Base-by-base conservation (phyloP, 768 basidiomycete species). In the Tephrocybe rancida region DNA sequence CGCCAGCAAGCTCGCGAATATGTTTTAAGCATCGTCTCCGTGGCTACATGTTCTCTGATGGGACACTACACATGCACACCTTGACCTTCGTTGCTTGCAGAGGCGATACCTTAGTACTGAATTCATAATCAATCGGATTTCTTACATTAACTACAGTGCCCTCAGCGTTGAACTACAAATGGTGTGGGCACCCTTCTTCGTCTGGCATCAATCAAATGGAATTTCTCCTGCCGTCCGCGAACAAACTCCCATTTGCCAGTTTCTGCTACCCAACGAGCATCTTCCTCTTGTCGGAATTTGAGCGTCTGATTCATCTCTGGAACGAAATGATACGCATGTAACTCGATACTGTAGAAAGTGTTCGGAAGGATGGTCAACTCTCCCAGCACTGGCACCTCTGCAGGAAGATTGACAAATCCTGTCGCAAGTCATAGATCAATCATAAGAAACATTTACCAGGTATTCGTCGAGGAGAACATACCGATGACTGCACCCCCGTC, bases 1-100 rank as follows among this genome's bases (percentile, higher is more conserved):
- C 13, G 92, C 91, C 18, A 90, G 90, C 66, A 95, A 94, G 68
- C 78, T 95, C 52, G 92, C 92, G 6, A 95, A 94, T 64, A 88
- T 91, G 87, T 90, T 92, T 66, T 92, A 73, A 66, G 25, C 9
- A 13, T 34, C 16, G n/a, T 14, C 18, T 29, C 18, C 18, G 2
- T 7, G 29, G 13, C 5, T 0, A 18, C 26, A 25, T 27, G 25
- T 50, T 41, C 11, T 3, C 41, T 27, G 26, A 39, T 44, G n/a
- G 2, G 22, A 26, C 9, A n/a, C n/a, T n/a, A n/a, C n/a, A n/a
- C n/a, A n/a, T 25, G 9, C 8, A 25, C 35, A 34, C 19, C 22
- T 38, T 4, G n/a, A 27, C 30, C n/a, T 37, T 24, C 46, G 13
- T 8, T 25, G 19, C 24, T 30, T 22, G 44, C 24, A 45, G 39